Evolutionary conservation across 2,329 filamentous ascomycete genomes (phyloP).

Genomic region (Fusarium decemcellulare): DNA sequence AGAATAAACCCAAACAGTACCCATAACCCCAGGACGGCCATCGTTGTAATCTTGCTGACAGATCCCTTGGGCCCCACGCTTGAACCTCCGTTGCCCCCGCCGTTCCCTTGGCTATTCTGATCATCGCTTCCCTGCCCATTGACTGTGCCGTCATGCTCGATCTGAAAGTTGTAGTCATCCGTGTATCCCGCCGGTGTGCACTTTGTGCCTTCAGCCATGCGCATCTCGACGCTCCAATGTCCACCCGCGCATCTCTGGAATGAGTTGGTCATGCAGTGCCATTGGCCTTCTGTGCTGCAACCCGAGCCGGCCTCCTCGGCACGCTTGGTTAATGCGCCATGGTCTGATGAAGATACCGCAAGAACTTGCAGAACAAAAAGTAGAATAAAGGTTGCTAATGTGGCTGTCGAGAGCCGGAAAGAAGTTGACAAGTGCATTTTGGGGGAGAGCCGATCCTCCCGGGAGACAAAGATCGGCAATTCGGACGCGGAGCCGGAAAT

Average conservation of each 20-base stretch:
- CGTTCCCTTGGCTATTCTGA: neutral
- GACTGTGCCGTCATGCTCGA: conserved; percentile 49
- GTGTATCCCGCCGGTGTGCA: conserved; percentile 61
- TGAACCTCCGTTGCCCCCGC: conserved; percentile 20
- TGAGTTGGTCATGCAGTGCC: conserved; percentile 65
- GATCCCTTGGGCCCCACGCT: conserved; percentile 15
- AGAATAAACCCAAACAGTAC: conserved; percentile 1
- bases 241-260: conserved; percentile 67
- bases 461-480: conserved; percentile 5
- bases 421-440: conserved; percentile 26
- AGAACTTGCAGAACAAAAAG: conserved; percentile 16
- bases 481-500: conserved; percentile 32
- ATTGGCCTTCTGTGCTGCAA: conserved; percentile 65
- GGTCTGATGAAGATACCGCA: conserved; percentile 16
- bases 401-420: conserved; percentile 5
- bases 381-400: conserved; percentile 15
- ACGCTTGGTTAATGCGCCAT: conserved; percentile 29
- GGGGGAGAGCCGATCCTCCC: conserved; percentile 9
- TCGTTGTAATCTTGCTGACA: neutral
- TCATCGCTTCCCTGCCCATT: conserved; percentile 1
- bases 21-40: conserved; percentile 22
- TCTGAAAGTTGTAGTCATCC: conserved; percentile 53
- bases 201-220: conserved; percentile 59
- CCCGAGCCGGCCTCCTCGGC: conserved; percentile 53
- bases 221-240: conserved; percentile 61